phyloP scores from a whole-genome alignment of 352 stramenopile genomes.

The Lagenidium giganteum region DNA sequence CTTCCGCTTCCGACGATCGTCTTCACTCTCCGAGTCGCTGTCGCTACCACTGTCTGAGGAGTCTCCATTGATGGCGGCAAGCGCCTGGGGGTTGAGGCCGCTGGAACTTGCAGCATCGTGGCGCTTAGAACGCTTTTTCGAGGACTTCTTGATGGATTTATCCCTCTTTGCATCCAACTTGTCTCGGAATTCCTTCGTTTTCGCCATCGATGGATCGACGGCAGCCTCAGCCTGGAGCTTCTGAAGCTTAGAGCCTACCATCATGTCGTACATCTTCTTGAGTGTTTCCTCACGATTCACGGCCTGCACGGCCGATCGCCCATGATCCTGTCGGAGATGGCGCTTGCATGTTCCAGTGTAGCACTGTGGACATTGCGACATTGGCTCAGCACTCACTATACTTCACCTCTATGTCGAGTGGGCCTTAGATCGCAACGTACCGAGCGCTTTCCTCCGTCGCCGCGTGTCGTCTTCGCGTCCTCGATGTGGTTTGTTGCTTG shows the following conservation, averaged over 20 bases:
- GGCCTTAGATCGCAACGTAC: no score
- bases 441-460: no score
- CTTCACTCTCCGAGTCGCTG: constrained; percentile 18
- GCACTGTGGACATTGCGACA: constrained; percentile 77
- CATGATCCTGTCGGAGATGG: constrained; percentile 57
- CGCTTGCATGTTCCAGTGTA: constrained; percentile 72
- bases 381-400: constrained; percentile 4
- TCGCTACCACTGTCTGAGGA: constrained; percentile 25
- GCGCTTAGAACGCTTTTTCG: constrained; percentile 31
- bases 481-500: no score
- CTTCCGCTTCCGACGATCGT: constrained; percentile 15
- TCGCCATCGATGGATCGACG: constrained; percentile 28
- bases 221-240: constrained; percentile 60
- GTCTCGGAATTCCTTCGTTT: constrained; percentile 48
- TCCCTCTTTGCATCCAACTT: constrained; percentile 61
- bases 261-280: constrained; percentile 74
- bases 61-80: constrained; percentile 52
- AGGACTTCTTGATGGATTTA: constrained; percentile 51
- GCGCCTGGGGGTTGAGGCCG: constrained; percentile 63
- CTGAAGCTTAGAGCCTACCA: constrained; percentile 62
- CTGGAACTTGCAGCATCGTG: constrained; percentile 22
- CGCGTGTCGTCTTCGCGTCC: no score
- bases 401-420: constrained; percentile 7
- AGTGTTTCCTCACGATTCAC: constrained; percentile 54
- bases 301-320: constrained; percentile 41